These are phyloP conservation scores for Elsinoe arachidis DNA, from an alignment of 2,329 filamentous ascomycete species.

Conservation along the genomic window DNA sequence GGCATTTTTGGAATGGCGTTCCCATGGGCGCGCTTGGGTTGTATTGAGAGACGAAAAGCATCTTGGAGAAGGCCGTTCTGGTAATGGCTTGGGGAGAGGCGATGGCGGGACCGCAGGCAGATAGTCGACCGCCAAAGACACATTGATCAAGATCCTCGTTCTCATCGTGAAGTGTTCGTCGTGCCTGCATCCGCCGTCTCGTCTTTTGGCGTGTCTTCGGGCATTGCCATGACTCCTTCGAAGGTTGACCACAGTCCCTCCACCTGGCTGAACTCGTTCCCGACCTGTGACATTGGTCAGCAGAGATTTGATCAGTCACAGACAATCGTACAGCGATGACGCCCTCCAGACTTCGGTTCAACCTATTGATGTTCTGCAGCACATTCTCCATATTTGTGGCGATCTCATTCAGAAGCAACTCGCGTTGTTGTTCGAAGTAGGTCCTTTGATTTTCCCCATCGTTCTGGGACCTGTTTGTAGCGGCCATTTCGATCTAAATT, in stretches of 20 bases:
- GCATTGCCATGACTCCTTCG: constrained; percentile 85
- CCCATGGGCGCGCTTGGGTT: background rate
- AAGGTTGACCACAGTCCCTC: constrained; percentile 97
- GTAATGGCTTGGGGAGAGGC: constrained; percentile 5
- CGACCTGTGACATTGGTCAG: constrained; percentile 44
- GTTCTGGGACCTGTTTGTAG: constrained; percentile 1
- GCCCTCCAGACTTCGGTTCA: constrained; percentile 86
- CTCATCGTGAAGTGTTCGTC: background rate
- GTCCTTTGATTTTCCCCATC: constrained; percentile 40
- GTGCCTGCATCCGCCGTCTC: background rate
- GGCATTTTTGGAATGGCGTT: constrained; percentile 3
- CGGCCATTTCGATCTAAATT: background rate
- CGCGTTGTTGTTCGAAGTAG: constrained; percentile 70
- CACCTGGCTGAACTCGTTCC: constrained; percentile 94
- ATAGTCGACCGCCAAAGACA: background rate
- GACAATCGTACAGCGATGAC: constrained; percentile 64
- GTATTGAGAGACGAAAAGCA: background rate
- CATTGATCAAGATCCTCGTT: background rate
- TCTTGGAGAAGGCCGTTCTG: constrained; percentile 7
- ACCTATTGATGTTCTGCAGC: constrained; percentile 87
- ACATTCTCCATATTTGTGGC: constrained; percentile 76
- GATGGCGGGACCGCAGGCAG: background rate
- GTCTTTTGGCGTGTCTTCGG: constrained; percentile 4
- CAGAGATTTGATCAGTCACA: background rate
- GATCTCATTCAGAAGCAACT: constrained; percentile 62